These are phyloP conservation scores for Coelastrella sp. DNA, from an alignment of 139 green algal genomes.

Conservation along the genomic window DNA sequence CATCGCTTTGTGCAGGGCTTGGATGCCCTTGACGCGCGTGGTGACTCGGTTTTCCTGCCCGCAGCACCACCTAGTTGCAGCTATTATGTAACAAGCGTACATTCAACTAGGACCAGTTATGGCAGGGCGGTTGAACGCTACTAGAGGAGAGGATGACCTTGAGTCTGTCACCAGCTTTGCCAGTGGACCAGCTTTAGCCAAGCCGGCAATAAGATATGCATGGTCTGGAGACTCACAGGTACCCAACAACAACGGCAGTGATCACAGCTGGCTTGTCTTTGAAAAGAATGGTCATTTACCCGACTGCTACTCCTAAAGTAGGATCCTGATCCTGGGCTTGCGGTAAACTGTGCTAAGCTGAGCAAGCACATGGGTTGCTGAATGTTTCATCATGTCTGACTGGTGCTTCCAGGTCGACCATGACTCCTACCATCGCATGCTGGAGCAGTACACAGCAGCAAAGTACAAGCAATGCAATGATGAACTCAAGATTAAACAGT, in stretches of 20 bases:
- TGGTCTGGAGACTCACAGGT: conserved; percentile 32
- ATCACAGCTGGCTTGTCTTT: too few species aligned
- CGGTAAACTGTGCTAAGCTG: too few species aligned
- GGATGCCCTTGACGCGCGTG: too few species aligned
- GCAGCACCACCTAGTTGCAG: too few species aligned
- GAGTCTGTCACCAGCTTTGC: conserved; percentile 10
- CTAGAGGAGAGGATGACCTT: background rate
- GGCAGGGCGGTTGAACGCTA: background rate
- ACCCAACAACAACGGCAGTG: too few species aligned
- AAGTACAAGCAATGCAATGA: conserved; percentile 58
- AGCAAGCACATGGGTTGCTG: too few species aligned
- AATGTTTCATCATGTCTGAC: background rate
- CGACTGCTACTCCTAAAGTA: too few species aligned
- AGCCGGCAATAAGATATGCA: conserved; percentile 3
- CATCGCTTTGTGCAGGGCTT: too few species aligned
- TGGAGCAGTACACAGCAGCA: conserved; percentile 61
- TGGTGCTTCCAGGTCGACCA: conserved; percentile 57
- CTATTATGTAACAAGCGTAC: too few species aligned
- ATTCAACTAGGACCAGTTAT: background rate
- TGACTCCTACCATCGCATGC: conserved; percentile 67
- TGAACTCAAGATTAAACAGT: conserved; percentile 70
- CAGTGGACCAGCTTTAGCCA: background rate
- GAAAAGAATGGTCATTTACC: too few species aligned
- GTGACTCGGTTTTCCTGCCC: too few species aligned
- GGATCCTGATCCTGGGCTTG: too few species aligned